Evolutionary conservation across 129 eudicot species (phyloP).

Genomic region (Escallonia rubra): DNA sequence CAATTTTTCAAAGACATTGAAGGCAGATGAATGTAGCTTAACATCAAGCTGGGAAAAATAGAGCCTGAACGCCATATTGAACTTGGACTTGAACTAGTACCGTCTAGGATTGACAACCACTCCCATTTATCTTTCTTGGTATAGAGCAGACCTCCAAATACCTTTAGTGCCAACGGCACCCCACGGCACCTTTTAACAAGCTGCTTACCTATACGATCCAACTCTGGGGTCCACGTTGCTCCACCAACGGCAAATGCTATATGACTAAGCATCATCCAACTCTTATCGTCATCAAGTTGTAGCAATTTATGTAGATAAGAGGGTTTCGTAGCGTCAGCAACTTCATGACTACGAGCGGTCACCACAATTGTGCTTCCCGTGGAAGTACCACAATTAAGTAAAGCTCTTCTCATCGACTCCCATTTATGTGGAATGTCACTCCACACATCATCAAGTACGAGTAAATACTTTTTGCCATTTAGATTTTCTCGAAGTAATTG

Average conservation of each 20-base stretch:
- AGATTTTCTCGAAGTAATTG: not conserved
- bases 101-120: not conserved
- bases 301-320: too few species aligned
- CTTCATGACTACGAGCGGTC: not conserved
- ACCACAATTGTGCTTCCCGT: not conserved
- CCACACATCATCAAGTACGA: not conserved
- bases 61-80: not conserved
- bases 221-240: not conserved
- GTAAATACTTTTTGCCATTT: not conserved
- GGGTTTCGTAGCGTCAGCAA: too few species aligned
- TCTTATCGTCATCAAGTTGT: too few species aligned
- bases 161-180: not conserved
- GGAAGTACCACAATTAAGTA: not conserved
- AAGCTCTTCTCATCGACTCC: not conserved
- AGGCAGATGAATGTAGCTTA: not conserved
- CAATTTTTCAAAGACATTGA: not conserved
- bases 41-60: not conserved
- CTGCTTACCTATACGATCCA: not conserved
- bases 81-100: not conserved
- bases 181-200: slow-evolving; percentile 1
- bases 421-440: not conserved
- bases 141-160: not conserved
- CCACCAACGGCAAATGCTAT: not conserved
- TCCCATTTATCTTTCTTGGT: not conserved
- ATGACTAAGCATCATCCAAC: slow-evolving; percentile 6